phyloP scores from a whole-genome alignment of 2,329 filamentous ascomycete genomes.

The Nemania sp. region DNA sequence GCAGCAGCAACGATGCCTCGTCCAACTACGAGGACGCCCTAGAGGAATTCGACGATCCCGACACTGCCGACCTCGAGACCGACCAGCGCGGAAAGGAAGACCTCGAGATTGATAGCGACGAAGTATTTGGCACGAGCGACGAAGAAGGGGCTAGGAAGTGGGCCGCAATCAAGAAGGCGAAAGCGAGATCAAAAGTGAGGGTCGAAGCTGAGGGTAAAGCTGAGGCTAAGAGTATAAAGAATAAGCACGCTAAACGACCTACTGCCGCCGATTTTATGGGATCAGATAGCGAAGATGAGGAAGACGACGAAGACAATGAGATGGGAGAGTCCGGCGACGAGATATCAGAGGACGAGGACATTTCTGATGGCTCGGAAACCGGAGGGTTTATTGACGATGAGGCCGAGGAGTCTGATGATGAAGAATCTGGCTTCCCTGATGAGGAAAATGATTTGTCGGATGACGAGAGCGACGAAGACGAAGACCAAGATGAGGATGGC shows the following conservation, averaged over 20 bases:
- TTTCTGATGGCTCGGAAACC: slow-evolving; percentile 36
- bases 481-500: slow-evolving; percentile 49
- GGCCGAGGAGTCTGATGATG: slow-evolving; percentile 38
- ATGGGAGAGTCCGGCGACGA: slow-evolving; percentile 50
- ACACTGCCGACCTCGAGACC: slow-evolving; percentile 64
- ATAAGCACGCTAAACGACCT: slow-evolving; percentile 55
- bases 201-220: slow-evolving; percentile 51
- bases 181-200: slow-evolving; percentile 54
- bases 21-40: slow-evolving; percentile 50
- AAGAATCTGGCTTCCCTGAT: slow-evolving; percentile 5
- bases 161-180: slow-evolving; percentile 62
- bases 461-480: slow-evolving; percentile 30
- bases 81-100: slow-evolving; percentile 64
- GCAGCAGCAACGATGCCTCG: slow-evolving; percentile 55
- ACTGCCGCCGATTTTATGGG: slow-evolving; percentile 69
- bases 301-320: slow-evolving; percentile 3
- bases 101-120: slow-evolving; percentile 71
- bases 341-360: slow-evolving; percentile 28
- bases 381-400: slow-evolving; percentile 39
- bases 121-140: slow-evolving; percentile 85
- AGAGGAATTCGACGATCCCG: slow-evolving; percentile 65
- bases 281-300: slow-evolving; percentile 54
- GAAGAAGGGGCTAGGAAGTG: slow-evolving; percentile 84
- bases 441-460: slow-evolving; percentile 30
- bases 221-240: slow-evolving; percentile 53